Conservation (phyloP, 495 filamentous ascomycete species). For the Aspergillus diversus region DNA sequence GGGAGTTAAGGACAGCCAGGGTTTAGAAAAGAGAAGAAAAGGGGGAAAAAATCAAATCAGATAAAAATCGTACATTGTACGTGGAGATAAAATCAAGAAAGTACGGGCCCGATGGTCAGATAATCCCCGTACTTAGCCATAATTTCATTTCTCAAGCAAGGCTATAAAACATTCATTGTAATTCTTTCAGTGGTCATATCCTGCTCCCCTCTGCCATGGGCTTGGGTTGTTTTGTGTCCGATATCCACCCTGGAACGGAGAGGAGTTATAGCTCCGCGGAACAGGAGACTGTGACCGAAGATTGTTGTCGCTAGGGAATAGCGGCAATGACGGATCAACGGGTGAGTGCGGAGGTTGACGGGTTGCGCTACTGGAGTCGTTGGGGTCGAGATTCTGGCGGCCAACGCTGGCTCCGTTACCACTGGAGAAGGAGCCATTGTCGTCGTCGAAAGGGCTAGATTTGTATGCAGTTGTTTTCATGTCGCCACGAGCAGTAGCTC, state of each 20-base stretch:
- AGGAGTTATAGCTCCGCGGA: slow-evolving; percentile 36
- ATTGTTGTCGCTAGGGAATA: slow-evolving; percentile 56
- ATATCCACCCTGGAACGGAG: slow-evolving; percentile 40
- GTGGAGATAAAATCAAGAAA: slow-evolving; percentile 26
- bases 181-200: slow-evolving; percentile 60
- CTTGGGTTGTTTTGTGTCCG: slow-evolving; percentile 60
- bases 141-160: slow-evolving; percentile 45
- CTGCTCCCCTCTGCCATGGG: slow-evolving; percentile 70
- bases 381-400: slow-evolving; percentile 35
- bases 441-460: slow-evolving; percentile 75
- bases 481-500: slow-evolving; percentile 88
- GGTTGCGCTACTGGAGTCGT: slow-evolving; percentile 16
- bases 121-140: slow-evolving; percentile 46
- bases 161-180: slow-evolving; percentile 32
- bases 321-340: slow-evolving; percentile 63
- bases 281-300: slow-evolving; percentile 42
- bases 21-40: slow-evolving; percentile 20
- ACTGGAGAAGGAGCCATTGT: slow-evolving; percentile 68
- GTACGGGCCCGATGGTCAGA: slow-evolving; percentile 33
- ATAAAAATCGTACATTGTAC: slow-evolving; percentile 9
- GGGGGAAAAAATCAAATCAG: slow-evolving; percentile 23
- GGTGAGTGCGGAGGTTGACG: slow-evolving; percentile 53
- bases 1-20: slow-evolving; percentile 17
- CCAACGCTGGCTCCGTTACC: slow-evolving; percentile 42
- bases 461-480: slow-evolving; percentile 69